Evolutionary conservation across 495 filamentous ascomycete species (phyloP).

Genomic region (Neurospora sp.): DNA sequence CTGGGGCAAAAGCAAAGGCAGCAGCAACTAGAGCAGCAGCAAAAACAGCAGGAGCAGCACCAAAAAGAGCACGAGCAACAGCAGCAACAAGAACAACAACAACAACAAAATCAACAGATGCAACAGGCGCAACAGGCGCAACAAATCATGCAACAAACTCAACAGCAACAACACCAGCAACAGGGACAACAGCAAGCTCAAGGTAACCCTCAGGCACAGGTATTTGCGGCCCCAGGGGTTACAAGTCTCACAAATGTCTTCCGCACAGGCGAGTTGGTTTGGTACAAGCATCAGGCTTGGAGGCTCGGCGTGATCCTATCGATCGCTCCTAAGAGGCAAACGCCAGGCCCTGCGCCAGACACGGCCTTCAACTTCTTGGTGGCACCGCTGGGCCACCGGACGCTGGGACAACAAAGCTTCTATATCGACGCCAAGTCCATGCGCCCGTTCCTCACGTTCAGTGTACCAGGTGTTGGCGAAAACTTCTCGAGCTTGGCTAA

Average conservation of each 20-base stretch:
- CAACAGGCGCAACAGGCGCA: neutral
- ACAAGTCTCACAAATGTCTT: conserved; percentile 25
- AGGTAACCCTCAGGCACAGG: neutral
- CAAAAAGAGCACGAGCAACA: neutral
- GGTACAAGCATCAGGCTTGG: conserved; percentile 31
- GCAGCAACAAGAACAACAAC: neutral
- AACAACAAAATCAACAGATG: neutral
- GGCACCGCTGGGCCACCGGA: conserved; percentile 19
- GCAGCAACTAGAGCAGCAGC: conserved; percentile 3
- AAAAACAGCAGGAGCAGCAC: neutral
- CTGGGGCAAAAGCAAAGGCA: neutral
- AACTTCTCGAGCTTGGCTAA: conserved; percentile 12
- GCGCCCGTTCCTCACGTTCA: conserved; percentile 38
- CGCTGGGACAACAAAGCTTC: conserved; percentile 12
- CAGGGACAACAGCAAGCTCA: conserved; percentile 1
- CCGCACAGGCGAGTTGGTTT: conserved; percentile 33
- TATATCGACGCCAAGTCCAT: conserved; percentile 25
- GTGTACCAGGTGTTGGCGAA: conserved; percentile 21
- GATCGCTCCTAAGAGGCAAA: conserved; percentile 7
- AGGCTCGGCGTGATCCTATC: conserved; percentile 27
- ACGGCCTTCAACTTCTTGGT: conserved; percentile 12
- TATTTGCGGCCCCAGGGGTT: conserved; percentile 7
- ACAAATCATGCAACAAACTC: neutral
- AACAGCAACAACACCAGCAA: neutral
- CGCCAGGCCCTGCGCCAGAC: conserved; percentile 6